These are phyloP conservation scores for Sequoiadendron giganteum DNA, from an alignment of 75 land plant species.

Conservation along the genomic window DNA sequence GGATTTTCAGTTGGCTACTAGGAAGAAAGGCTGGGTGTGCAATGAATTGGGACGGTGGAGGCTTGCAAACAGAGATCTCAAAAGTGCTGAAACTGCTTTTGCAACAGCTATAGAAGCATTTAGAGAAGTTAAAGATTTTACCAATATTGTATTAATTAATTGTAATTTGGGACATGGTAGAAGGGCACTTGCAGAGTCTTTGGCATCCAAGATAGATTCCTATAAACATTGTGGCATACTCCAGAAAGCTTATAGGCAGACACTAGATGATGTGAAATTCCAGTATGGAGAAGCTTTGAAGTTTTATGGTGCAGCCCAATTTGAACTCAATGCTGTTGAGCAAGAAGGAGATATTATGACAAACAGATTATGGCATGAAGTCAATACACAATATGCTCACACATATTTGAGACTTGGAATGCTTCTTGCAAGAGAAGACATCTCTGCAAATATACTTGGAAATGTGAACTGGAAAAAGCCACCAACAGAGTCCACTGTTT, in stretches of 20 bases:
- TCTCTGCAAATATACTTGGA: slow-evolving; percentile 32
- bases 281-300: slow-evolving; percentile 74
- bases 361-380: slow-evolving; percentile 61
- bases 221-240: slow-evolving; percentile 36
- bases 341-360: slow-evolving; percentile 25
- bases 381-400: slow-evolving; percentile 81
- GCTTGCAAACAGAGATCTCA: slow-evolving; percentile 59
- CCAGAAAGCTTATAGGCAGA: slow-evolving; percentile 42
- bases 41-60: slow-evolving; percentile 90
- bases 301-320: slow-evolving; percentile 72
- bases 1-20: slow-evolving; percentile 50
- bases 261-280: slow-evolving; percentile 58
- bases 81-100: slow-evolving; percentile 74
- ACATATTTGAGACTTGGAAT: slow-evolving; percentile 94
- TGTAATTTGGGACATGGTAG: slow-evolving; percentile 92
- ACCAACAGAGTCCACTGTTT: neutral
- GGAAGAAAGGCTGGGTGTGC: slow-evolving; percentile 94
- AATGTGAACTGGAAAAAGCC: slow-evolving; percentile 24
- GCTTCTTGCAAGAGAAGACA: slow-evolving; percentile 79
- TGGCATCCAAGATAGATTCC: slow-evolving; percentile 59
- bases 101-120: slow-evolving; percentile 77
- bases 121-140: slow-evolving; percentile 71
- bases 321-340: slow-evolving; percentile 42
- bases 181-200: slow-evolving; percentile 85
- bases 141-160: slow-evolving; percentile 80